phyloP scores from a whole-genome alignment of 495 filamentous ascomycete species.

The Penicillium chermesinum region DNA sequence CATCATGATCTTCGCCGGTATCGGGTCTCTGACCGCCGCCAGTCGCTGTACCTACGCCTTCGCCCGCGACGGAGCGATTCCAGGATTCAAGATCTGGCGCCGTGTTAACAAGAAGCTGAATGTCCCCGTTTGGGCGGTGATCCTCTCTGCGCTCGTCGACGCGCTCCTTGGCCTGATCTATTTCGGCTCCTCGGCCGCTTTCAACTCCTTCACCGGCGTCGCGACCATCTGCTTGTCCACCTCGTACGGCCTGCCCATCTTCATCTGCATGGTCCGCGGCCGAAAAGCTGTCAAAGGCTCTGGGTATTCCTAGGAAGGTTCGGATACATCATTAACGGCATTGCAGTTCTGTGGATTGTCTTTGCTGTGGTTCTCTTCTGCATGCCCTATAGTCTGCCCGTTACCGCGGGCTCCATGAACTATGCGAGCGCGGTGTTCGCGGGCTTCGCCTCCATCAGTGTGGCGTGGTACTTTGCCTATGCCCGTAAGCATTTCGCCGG shows the following conservation, averaged over 20 bases:
- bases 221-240: conserved; percentile 60
- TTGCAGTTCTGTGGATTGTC: conserved; percentile 47
- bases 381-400: conserved; percentile 51
- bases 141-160: conserved; percentile 50
- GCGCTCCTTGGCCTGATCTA: conserved; percentile 59
- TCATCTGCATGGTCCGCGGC: conserved; percentile 51
- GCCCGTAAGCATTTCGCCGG: conserved; percentile 67
- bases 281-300: conserved; percentile 44
- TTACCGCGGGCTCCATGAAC: conserved; percentile 46
- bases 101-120: conserved; percentile 50
- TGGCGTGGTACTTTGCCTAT: conserved; percentile 64
- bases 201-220: conserved; percentile 63
- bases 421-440: conserved; percentile 63
- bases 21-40: conserved; percentile 66
- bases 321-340: conserved; percentile 48
- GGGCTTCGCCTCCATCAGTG: conserved; percentile 50
- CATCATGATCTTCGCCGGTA: conserved; percentile 67
- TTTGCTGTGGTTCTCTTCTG: conserved; percentile 51
- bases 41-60: conserved; percentile 76
- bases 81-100: conserved; percentile 60
- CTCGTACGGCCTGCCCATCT: conserved; percentile 59
- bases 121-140: conserved; percentile 53
- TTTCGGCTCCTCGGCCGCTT: conserved; percentile 56
- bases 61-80: conserved; percentile 60
- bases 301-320: conserved; percentile 47